These are phyloP conservation scores for Capronia epimyces DNA, from an alignment of 2,329 filamentous ascomycete genomes.

Conservation along the genomic window DNA sequence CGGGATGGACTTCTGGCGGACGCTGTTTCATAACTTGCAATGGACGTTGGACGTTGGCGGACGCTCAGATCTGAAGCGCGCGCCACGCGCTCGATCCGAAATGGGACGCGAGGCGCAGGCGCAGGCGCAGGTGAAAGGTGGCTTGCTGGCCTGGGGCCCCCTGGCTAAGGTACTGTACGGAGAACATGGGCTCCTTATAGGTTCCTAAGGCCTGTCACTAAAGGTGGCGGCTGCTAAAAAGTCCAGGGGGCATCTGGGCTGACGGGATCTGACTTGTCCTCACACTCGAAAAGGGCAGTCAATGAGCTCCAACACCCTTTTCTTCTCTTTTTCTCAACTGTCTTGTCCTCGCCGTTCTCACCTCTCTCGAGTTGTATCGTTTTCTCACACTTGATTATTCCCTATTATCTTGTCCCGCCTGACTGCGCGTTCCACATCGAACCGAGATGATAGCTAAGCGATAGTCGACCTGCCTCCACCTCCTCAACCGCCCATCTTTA, in stretches of 20 bases:
- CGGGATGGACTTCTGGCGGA: conserved; percentile 10
- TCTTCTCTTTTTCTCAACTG: no score
- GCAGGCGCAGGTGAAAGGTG: not conserved
- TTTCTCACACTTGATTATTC: not conserved
- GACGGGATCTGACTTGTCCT: not conserved
- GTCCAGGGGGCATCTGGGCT: not conserved
- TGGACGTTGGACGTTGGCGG: conserved; percentile 1
- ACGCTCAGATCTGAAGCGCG: conserved; percentile 9
- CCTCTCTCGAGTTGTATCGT: not conserved
- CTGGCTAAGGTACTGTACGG: not conserved
- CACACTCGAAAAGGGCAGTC: not conserved
- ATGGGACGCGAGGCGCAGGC: not conserved
- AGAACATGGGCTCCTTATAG: not conserved
- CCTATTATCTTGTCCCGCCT: not conserved
- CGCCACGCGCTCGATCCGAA: not conserved
- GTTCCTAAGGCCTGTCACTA: not conserved
- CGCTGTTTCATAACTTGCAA: conserved; percentile 18
- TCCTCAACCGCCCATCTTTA: not conserved
- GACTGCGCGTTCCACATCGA: not conserved
- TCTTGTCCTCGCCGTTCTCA: not conserved
- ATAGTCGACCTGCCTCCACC: conserved; percentile 5
- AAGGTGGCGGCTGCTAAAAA: not conserved
- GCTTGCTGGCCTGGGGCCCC: not conserved
- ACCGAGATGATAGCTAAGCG: conserved; percentile 19
- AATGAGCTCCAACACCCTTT: not conserved